Conservation (phyloP, 2,329 filamentous ascomycete species). For the Penicillium sumatraense region DNA sequence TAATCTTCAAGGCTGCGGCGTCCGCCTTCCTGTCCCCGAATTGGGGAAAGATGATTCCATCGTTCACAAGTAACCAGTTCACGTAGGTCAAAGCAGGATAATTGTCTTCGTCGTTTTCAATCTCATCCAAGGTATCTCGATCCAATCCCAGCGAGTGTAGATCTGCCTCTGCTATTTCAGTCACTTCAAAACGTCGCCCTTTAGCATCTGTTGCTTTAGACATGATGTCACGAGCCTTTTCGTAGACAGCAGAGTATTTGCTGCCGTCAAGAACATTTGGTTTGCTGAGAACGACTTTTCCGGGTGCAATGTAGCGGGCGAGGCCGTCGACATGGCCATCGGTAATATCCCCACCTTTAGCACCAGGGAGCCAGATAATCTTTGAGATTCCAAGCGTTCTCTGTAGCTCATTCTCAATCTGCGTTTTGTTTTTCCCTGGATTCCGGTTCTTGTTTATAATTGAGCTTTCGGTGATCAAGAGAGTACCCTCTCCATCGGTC, state of each 20-base stretch:
- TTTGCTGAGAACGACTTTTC: neutral
- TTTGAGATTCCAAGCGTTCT: neutral
- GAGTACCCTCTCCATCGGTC: neutral
- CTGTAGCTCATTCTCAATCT: neutral
- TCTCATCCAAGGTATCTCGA: neutral
- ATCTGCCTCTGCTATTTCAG: neutral
- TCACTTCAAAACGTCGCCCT: neutral
- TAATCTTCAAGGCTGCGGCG: neutral
- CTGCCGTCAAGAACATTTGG: neutral
- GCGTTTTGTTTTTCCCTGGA: neutral
- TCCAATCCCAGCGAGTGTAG: neutral
- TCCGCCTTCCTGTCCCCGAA: neutral
- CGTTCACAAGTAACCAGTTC: neutral
- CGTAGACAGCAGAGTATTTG: neutral
- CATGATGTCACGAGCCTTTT: neutral
- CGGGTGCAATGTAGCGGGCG: neutral
- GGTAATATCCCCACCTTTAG: neutral
- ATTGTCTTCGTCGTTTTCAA: neutral
- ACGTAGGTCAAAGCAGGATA: neutral
- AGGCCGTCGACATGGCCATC: neutral
- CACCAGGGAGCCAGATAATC: neutral
- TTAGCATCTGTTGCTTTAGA: neutral
- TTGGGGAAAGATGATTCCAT: neutral
- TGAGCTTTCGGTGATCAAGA: neutral
- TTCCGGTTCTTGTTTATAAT: neutral